phyloP scores from a whole-genome alignment of 2,329 filamentous ascomycete species.

The Aureobasidium musti region DNA sequence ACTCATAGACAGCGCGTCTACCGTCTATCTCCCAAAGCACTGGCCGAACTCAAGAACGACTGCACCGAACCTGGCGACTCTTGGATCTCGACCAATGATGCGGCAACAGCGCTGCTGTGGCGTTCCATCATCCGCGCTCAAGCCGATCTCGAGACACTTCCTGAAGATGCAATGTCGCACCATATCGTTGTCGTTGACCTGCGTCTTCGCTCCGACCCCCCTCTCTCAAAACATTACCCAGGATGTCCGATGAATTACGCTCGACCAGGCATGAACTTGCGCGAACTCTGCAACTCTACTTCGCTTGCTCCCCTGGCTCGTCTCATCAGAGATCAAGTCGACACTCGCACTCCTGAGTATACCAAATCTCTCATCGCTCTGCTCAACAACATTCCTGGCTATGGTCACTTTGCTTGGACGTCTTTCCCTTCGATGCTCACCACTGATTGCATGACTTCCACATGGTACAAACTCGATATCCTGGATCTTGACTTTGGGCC shows the following conservation, averaged over 20 bases:
- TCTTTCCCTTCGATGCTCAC: background rate
- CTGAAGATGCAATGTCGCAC: conserved; percentile 16
- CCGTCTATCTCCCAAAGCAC: conserved; percentile 2
- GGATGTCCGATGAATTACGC: conserved; percentile 22
- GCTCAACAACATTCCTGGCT: conserved; percentile 3
- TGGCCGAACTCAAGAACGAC: conserved; percentile 8
- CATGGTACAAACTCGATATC: conserved; percentile 21
- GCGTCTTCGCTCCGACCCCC: conserved; percentile 9
- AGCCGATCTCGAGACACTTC: background rate
- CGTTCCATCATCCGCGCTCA: background rate
- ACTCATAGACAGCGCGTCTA: conserved; percentile 17
- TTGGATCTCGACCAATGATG: conserved; percentile 15
- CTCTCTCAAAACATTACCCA: background rate
- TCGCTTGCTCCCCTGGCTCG: conserved; percentile 6
- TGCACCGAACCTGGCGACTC: conserved; percentile 14
- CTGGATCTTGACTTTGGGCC: background rate
- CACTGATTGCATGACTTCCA: conserved; percentile 8
- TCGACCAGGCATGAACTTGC: background rate
- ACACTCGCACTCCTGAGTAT: background rate
- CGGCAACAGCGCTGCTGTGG: conserved; percentile 10
- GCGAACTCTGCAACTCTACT: background rate
- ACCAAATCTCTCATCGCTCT: background rate
- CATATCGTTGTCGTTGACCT: conserved; percentile 3
- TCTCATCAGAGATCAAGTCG: background rate
- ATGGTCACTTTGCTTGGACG: background rate